A percentile compares a stretch with the other conserved stretches of the same genome.
phyloP scores from a whole-genome alignment of 2,329 filamentous ascomycete species.

The Zalaria obscura region DNA sequence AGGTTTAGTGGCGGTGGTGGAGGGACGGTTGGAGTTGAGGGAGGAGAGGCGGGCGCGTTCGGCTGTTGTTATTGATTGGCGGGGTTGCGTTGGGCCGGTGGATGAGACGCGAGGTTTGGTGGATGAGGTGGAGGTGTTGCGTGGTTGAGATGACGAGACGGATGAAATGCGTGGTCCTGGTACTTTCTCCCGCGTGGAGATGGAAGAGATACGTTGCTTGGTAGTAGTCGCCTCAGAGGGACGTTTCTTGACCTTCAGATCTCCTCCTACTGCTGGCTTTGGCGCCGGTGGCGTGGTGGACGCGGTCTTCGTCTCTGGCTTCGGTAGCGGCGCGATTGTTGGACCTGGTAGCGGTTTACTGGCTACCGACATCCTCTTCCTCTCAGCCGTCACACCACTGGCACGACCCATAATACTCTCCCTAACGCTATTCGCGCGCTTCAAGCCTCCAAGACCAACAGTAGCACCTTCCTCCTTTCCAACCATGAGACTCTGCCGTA shows the following conservation, averaged over 20 bases:
- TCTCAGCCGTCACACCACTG: background rate
- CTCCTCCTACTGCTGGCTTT: no score
- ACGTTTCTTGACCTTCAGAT: no score
- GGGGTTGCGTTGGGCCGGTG: no score
- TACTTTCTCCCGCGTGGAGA: no score
- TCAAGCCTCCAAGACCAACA: conserved; percentile 3
- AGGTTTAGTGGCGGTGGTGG: no score
- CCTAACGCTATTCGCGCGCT: conserved; percentile 12
- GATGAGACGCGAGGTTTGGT: no score
- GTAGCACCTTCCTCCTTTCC: background rate
- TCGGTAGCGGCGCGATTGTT: background rate
- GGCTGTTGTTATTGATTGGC: no score
- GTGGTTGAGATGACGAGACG: background rate
- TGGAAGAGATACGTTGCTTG: background rate
- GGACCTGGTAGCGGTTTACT: background rate
- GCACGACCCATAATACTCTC: conserved; percentile 1
- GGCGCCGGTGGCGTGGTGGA: background rate
- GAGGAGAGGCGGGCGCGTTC: no score
- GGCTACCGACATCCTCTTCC: background rate
- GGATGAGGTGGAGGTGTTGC: background rate
- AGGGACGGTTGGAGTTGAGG: no score
- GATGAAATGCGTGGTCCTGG: no score
- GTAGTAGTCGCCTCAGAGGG: no score
- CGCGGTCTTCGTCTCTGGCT: conserved; percentile 1
- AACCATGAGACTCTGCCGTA: conserved; percentile 23